These are phyloP conservation scores for Phytopythium oedochilum DNA, from an alignment of 352 stramenopile genomes.

Conservation along the genomic window DNA sequence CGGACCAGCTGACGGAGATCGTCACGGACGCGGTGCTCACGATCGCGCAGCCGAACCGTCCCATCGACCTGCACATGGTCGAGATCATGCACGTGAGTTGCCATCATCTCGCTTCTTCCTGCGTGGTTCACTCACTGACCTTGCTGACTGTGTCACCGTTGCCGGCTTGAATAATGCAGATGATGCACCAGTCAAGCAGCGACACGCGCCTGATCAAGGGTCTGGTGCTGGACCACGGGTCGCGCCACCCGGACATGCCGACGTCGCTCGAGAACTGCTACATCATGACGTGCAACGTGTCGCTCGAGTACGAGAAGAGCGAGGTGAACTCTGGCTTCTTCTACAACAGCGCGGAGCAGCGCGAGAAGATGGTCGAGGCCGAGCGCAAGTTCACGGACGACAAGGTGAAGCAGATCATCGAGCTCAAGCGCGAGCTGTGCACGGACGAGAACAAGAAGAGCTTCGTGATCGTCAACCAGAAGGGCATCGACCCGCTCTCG, in stretches of 20 bases:
- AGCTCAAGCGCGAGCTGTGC: slow-evolving; percentile 98
- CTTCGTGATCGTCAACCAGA: slow-evolving; percentile 99
- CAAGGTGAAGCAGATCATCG: slow-evolving; percentile 96
- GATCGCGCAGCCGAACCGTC: slow-evolving; percentile 81
- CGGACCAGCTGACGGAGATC: slow-evolving; percentile 93
- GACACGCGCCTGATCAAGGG: slow-evolving; percentile 94
- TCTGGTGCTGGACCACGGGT: slow-evolving; percentile 98
- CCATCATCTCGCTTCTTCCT: not conserved
- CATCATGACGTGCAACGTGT: slow-evolving; percentile 99
- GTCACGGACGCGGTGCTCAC: slow-evolving; percentile 96
- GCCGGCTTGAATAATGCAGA: slow-evolving; percentile 33
- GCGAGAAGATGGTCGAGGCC: slow-evolving; percentile 96
- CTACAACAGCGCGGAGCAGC: slow-evolving; percentile 98
- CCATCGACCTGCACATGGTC: slow-evolving; percentile 98
- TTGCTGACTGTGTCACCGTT: not conserved
- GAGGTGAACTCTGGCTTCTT: slow-evolving; percentile 98
- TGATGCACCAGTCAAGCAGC: slow-evolving; percentile 95
- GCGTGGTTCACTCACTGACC: not conserved
- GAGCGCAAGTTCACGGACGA: slow-evolving; percentile 96
- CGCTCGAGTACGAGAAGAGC: slow-evolving; percentile 99
- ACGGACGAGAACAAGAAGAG: slow-evolving; percentile 93
- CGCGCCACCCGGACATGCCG: slow-evolving; percentile 99
- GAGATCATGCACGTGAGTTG: slow-evolving; percentile 96
- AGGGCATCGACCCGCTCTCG: slow-evolving; percentile 98
- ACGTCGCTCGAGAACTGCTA: slow-evolving; percentile 94